Evolutionary conservation across 192 early-diverging fungal species (phyloP), one percentile per base, ranked within the genome.

Genomic region (Tieghemiomyces parasiticus): DNA sequence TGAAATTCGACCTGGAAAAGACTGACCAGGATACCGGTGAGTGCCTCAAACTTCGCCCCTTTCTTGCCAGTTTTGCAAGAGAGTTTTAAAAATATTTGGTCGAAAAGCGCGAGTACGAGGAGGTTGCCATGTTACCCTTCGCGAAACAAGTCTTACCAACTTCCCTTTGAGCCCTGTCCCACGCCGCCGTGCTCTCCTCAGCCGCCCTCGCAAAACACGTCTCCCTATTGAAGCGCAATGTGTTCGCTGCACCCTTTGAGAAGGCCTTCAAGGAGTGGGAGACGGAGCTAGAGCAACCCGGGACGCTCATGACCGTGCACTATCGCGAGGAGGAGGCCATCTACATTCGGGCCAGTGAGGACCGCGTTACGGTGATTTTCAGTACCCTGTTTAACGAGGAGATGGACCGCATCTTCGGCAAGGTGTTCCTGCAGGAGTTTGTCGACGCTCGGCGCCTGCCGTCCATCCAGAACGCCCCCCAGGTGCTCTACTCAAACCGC

Each of bases 401-500:
- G 64, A 89, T 92, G 13, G 96, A 99, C 67, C 81, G 84, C 33
- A 86, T 99, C 62, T 86, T 91, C 72, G 96, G 93, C 50, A 89
- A 85, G 61, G 91, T 99, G 32, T 99, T 99, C 69, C 74, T 99
- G 60, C 93, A 96, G 81, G 95, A 99, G 84, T 99, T 99, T 74
- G 92, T 95, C 29, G 95, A 99, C 76, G 95, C 92, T n/a, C 80
- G 95, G 53, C 85, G 92, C 64, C 85, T 81, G 69, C 85, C 85
- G 50, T 74, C 81, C 35, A 80, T 91, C 55, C 90, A 92, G 67
- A 92, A 90, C 63, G 93, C 93, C n/a, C 96, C 96, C 28, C 93
- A 93, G 74, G 96, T 99, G 9, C 71, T 93, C 22, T 99, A 92
- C 71, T 86, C 85, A 30, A 76, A 73, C 60, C 87, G 91, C 44